These are phyloP conservation scores for Elasticomyces elasticus DNA, from an alignment of 495 filamentous ascomycete species.

Conservation along the genomic window DNA sequence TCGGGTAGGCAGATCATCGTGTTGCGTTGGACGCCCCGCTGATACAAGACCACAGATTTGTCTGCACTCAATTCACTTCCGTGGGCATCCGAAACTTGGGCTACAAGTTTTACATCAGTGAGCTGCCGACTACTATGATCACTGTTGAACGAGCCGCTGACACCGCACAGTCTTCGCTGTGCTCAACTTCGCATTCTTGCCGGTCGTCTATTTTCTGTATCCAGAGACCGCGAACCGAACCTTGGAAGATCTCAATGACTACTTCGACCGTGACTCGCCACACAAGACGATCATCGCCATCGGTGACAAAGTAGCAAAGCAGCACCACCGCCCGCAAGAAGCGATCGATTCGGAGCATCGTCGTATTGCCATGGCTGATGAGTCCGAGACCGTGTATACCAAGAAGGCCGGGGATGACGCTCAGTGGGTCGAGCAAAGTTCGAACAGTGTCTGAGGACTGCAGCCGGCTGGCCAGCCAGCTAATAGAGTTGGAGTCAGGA, in stretches of 20 bases:
- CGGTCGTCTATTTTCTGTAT: background rate
- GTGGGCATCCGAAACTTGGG: slow-evolving; percentile 30
- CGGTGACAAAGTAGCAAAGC: slow-evolving; percentile 17
- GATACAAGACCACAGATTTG: too few relatives aligned
- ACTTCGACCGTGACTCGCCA: slow-evolving; percentile 16
- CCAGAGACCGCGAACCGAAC: slow-evolving; percentile 8
- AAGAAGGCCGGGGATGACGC: background rate
- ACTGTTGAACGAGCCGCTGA: too few relatives aligned
- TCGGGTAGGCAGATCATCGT: too few relatives aligned
- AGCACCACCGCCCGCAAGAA: slow-evolving; percentile 10
- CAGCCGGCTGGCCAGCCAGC: too few relatives aligned
- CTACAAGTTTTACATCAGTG: slow-evolving; percentile 30
- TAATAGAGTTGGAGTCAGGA: too few relatives aligned
- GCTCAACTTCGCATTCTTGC: background rate
- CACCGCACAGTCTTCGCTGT: background rate
- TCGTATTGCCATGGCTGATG: slow-evolving; percentile 4
- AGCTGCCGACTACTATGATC: too few relatives aligned
- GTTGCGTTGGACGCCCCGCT: too few relatives aligned
- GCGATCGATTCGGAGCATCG: slow-evolving; percentile 16
- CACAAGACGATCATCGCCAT: slow-evolving; percentile 20
- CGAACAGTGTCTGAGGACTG: too few relatives aligned
- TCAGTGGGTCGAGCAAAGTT: background rate
- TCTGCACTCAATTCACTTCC: slow-evolving; percentile 33
- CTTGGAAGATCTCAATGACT: slow-evolving; percentile 9
- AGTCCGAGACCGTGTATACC: background rate